Evolutionary conservation across 352 stramenopile species (phyloP).

Genomic region (Blastocystis sp.): DNA sequence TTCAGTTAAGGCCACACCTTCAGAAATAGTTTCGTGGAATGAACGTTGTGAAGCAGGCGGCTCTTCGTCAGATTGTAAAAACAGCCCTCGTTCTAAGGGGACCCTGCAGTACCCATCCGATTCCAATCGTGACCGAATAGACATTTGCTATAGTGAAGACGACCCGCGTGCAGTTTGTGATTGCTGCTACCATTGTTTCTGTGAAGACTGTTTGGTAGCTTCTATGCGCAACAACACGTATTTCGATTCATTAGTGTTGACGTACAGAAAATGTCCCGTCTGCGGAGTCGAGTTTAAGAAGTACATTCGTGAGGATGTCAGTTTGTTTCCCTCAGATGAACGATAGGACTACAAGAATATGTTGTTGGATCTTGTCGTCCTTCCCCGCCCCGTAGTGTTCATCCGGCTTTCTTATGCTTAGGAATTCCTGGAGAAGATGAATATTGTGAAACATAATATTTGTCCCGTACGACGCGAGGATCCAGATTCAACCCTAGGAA

Average conservation of each 20-base stretch:
- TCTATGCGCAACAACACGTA: background rate
- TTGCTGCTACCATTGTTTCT: constrained; percentile 3
- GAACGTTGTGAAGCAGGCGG: background rate
- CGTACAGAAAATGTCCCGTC: background rate
- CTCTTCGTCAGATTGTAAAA: background rate
- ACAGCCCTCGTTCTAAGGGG: background rate
- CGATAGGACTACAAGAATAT: background rate
- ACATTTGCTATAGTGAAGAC: background rate
- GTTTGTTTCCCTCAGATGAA: background rate
- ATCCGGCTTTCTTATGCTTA: background rate
- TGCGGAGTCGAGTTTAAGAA: background rate
- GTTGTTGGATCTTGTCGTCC: background rate
- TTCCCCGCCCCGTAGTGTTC: background rate
- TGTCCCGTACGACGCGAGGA: background rate
- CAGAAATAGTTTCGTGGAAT: too few relatives aligned
- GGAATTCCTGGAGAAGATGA: background rate
- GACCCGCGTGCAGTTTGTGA: background rate
- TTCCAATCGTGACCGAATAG: background rate
- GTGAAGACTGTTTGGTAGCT: background rate
- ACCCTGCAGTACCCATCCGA: background rate
- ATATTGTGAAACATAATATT: background rate
- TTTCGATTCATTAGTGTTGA: background rate
- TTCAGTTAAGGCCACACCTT: too few relatives aligned
- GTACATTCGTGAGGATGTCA: background rate
- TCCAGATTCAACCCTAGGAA: background rate